Evolutionary conservation across 148 eudicot species (phyloP).

Genomic region (Vaccinium myrtillus): DNA sequence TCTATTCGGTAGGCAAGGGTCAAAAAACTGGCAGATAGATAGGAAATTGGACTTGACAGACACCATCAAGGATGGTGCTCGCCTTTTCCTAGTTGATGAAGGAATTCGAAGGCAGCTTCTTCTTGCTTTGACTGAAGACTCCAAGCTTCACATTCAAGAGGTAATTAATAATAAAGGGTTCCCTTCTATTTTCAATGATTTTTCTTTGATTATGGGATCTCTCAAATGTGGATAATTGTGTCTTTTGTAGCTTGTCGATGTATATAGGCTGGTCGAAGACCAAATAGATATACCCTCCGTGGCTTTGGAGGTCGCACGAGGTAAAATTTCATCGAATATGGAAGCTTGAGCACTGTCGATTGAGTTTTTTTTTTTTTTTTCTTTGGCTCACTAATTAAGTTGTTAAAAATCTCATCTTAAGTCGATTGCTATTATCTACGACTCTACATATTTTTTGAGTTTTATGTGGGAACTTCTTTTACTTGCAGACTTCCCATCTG

Average conservation of each 20-base stretch:
- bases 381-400: neutral
- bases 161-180: constrained; percentile 25
- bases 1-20: constrained; percentile 38
- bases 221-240: neutral
- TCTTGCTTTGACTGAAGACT: constrained; percentile 97
- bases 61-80: constrained; percentile 95
- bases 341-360: neutral
- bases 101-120: constrained; percentile 88
- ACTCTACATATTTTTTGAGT: constrained; percentile 6
- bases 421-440: neutral
- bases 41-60: constrained; percentile 85
- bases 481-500: constrained; percentile 73
- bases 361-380: neutral
- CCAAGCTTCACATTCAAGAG: constrained; percentile 95
- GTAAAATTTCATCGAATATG: constrained; percentile 34
- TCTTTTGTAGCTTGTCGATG: constrained; percentile 73
- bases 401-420: neutral
- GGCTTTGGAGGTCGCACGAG: constrained; percentile 74
- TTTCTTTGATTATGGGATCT: neutral
- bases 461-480: neutral
- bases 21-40: constrained; percentile 39
- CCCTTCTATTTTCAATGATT: neutral
- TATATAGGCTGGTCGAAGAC: constrained; percentile 86
- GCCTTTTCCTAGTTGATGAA: constrained; percentile 76
- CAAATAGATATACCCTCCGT: constrained; percentile 79